Percentiles rank a stretch among this genome's conserved stretches.
Evolutionary conservation across 2,329 filamentous ascomycete species (phyloP).

Genomic region (Colletotrichum sp.): DNA sequence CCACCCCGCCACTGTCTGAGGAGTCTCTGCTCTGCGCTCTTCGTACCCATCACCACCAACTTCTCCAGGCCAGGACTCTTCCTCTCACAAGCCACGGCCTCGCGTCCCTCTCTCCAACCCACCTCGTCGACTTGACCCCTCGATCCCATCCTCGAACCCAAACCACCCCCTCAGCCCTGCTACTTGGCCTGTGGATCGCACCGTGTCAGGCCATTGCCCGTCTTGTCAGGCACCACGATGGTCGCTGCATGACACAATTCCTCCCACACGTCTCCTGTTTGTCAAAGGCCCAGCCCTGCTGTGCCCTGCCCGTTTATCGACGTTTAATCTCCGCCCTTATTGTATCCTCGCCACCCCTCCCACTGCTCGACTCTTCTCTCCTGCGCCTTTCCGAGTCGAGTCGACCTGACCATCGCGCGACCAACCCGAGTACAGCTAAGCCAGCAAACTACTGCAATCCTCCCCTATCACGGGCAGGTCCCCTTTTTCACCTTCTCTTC

Average conservation of each 20-base stretch:
- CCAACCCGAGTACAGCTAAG: conserved; percentile 14
- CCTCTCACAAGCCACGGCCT: neutral
- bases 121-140: neutral
- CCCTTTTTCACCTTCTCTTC: conserved; percentile 26
- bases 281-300: conserved; percentile 15
- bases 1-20: conserved; percentile 4
- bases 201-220: conserved; percentile 18
- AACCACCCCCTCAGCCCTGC: conserved; percentile 17
- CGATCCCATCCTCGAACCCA: neutral
- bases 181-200: conserved; percentile 4
- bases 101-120: neutral
- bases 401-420: conserved; percentile 20
- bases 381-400: conserved; percentile 19
- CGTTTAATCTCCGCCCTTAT: conserved; percentile 22
- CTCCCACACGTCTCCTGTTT: conserved; percentile 12
- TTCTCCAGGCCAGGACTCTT: neutral
- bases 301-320: conserved; percentile 16
- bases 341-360: conserved; percentile 21
- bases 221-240: conserved; percentile 14
- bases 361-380: conserved; percentile 15
- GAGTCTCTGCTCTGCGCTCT: neutral
- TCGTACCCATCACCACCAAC: neutral
- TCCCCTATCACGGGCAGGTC: conserved; percentile 37
- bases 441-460: conserved; percentile 16
- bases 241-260: conserved; percentile 22